A percentile compares a stretch with the other conserved stretches of the same genome.
These are phyloP conservation scores for Cylindrotheca closterium DNA, from an alignment of 108 stramenopile species.

Conservation along the genomic window DNA sequence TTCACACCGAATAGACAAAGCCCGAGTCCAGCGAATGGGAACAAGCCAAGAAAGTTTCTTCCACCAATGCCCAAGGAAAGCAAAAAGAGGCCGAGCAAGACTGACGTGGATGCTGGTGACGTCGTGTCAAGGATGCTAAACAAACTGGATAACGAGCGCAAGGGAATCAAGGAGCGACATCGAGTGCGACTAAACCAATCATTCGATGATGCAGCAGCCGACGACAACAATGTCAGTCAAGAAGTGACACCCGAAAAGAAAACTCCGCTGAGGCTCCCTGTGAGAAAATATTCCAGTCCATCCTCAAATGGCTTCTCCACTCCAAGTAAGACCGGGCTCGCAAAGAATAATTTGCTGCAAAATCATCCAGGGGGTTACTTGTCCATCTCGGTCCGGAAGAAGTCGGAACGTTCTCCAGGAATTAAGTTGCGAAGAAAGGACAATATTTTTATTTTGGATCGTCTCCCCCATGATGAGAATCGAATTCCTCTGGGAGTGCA, in stretches of 20 bases:
- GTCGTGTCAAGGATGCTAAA: neutral
- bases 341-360: neutral
- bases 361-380: neutral
- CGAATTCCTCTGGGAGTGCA: conserved; percentile 15
- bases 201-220: neutral
- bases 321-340: neutral
- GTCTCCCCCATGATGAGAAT: conserved; percentile 15
- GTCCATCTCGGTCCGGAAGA: conserved; percentile 8
- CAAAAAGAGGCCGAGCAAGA: too few species aligned
- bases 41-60: too few species aligned
- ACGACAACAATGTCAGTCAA: neutral
- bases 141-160: neutral
- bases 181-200: neutral
- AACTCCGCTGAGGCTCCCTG: neutral
- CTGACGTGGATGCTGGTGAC: too few species aligned
- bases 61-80: too few species aligned
- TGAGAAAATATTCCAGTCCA: neutral
- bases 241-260: neutral
- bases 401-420: conserved; percentile 11
- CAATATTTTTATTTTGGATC: conserved; percentile 10
- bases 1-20: neutral
- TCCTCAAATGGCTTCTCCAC: too few species aligned
- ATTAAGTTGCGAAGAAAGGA: conserved; percentile 6
- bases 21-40: neutral
- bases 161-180: neutral